These are phyloP conservation scores for Ophiostoma novo-ulmi DNA, from an alignment of 2,329 filamentous ascomycete genomes.

Conservation along the genomic window DNA sequence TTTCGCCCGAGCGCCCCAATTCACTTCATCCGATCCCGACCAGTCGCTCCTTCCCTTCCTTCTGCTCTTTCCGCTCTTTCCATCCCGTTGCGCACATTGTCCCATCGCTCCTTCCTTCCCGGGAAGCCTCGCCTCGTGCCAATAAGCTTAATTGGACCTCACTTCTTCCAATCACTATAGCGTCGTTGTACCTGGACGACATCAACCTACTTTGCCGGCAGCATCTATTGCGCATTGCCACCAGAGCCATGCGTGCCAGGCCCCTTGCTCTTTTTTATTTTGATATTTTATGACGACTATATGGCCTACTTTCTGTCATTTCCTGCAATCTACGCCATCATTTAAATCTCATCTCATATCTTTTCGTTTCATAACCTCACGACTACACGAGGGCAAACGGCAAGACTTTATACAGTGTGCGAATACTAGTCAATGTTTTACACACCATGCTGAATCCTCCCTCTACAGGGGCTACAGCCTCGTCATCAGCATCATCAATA, in stretches of 20 bases:
- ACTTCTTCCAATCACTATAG: not conserved
- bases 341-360: not conserved
- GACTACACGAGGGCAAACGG: too few species aligned
- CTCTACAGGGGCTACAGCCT: not conserved
- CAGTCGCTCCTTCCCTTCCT: conserved; percentile 1
- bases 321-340: not conserved
- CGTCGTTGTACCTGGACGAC: not conserved
- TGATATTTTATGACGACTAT: not conserved
- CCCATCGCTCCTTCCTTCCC: not conserved
- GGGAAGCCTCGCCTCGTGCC: not conserved
- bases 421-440: not conserved
- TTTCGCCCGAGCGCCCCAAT: too few species aligned
- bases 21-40: not conserved
- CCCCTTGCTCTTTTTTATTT: not conserved
- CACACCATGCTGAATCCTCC: not conserved
- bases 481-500: conserved; percentile 12
- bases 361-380: not conserved
- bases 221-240: too few species aligned
- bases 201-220: not conserved
- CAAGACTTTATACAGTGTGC: not conserved
- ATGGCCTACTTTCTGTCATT: not conserved
- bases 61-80: not conserved
- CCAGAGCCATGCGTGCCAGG: not conserved
- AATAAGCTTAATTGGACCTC: not conserved
- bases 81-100: too few species aligned